Evolutionary conservation across 139 green algal species (phyloP), one percentile per base, ranked within the genome.

Genomic region (Coccomyxa sp.): DNA sequence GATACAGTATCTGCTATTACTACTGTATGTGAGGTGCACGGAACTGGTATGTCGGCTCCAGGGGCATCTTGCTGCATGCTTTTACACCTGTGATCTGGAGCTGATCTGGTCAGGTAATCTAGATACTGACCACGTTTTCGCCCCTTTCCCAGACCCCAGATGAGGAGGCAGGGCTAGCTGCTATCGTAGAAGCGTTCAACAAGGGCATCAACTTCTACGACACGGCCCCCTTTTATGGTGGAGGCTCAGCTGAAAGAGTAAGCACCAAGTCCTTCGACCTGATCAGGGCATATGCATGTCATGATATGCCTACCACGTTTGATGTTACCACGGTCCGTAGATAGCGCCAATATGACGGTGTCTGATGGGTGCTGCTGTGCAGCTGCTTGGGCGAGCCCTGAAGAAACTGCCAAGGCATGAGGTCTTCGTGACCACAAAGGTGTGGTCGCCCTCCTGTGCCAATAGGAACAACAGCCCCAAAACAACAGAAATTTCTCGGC

Each of bases 201-300:
- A 35, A 79, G 31, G 86, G 86, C 4, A 84, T 90, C 55, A 89
- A 90, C 74, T 89, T 89, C 29, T 86, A 88, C 55, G 86, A 90
- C 39, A 79, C 84, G 5, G 89, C 86, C 5, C 86, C 86, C 5
- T 90, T 87, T 39, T 90, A 90, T 64, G 86, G 78, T 2, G n/a
- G 35, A 27, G 86, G 81, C 18, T 50, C 71, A 10, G 73, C 84
- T 16, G 85, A 89, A 40, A 73, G 70, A 41, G 80, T 78, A 31
- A 29, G n/a, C n/a, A n/a, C n/a, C n/a, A n/a, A n/a, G n/a, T n/a
- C n/a, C n/a, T n/a, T n/a, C n/a, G n/a, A n/a, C n/a, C n/a, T n/a
- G n/a, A n/a, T n/a, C n/a, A n/a, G n/a, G n/a, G n/a, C n/a, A n/a
- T n/a, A n/a, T n/a, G n/a, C n/a, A n/a, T n/a, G 50, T 64, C 50